Evolutionary conservation across 2,329 filamentous ascomycete genomes (phyloP).

Genomic region (Ceratocystis ficicola): DNA sequence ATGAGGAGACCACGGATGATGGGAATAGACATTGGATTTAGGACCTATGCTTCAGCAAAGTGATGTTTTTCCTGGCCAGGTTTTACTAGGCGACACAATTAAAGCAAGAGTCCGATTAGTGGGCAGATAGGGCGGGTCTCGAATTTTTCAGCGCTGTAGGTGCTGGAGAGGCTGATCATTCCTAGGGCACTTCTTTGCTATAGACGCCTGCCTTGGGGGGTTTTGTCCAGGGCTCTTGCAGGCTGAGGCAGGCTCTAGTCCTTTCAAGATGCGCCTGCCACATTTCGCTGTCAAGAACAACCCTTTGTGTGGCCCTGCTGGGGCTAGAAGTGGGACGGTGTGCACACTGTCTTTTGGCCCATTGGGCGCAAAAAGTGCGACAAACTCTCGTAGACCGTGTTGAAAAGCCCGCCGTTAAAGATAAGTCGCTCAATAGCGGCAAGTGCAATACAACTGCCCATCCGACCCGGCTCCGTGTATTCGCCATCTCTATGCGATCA

Average conservation of each 20-base stretch:
- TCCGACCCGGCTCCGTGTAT: neutral
- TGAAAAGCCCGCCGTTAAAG: neutral
- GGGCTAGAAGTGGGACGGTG: slow-evolving; percentile 18
- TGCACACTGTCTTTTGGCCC: slow-evolving; percentile 20
- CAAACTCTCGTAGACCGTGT: slow-evolving; percentile 7
- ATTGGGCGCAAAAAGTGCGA: slow-evolving; percentile 23
- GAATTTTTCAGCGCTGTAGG: neutral
- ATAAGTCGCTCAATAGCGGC: neutral
- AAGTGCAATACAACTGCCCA: neutral
- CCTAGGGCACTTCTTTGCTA: neutral
- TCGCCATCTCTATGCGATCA: slow-evolving; percentile 16
- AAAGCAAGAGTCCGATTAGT: neutral
- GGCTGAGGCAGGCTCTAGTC: slow-evolving; percentile 1
- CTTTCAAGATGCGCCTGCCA: slow-evolving; percentile 18
- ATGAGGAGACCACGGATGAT: slow-evolving; percentile 18
- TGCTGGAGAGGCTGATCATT: neutral
- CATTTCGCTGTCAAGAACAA: slow-evolving; percentile 15
- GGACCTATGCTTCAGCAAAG: neutral
- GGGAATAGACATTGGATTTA: neutral
- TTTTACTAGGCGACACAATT: neutral
- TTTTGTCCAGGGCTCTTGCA: neutral
- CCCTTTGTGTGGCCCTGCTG: slow-evolving; percentile 20
- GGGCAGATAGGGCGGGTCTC: slow-evolving; percentile 9
- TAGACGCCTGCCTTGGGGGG: neutral
- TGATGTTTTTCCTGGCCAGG: neutral